A percentile compares a stretch with the other conserved stretches of the same genome.
Evolutionary conservation across 306 rosid species (phyloP).

Genomic region (Cajanus cajan): DNA sequence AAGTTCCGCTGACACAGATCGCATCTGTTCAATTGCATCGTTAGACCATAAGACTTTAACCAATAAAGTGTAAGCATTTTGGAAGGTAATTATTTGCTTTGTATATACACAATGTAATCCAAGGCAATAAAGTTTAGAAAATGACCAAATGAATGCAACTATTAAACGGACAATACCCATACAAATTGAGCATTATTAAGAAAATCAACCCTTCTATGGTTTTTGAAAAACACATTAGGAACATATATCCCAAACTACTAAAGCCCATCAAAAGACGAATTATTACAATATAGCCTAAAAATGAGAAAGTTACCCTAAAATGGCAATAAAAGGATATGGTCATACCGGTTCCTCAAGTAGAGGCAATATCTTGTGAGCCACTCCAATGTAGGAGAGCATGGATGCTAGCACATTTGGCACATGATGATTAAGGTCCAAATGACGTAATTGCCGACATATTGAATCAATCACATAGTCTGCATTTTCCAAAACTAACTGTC

Average conservation of each 20-base stretch:
- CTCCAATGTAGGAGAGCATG: conserved; percentile 86
- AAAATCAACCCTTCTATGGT: conserved; percentile 12
- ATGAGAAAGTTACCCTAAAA: conserved; percentile 18
- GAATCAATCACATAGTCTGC: conserved; percentile 97
- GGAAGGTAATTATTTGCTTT: conserved; percentile 15
- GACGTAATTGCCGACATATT: conserved; percentile 81
- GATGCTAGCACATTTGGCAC: conserved; percentile 89
- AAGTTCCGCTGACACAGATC: conserved; percentile 73
- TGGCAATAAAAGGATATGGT: conserved; percentile 3
- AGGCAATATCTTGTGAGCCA: conserved; percentile 85
- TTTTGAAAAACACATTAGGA: not conserved
- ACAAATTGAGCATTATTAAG: not conserved
- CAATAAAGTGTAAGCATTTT: conserved; percentile 27
- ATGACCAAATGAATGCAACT: not conserved
- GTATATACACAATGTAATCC: not conserved
- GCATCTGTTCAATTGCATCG: conserved; percentile 65
- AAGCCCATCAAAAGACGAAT: conserved; percentile 13
- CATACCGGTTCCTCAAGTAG: conserved; percentile 89
- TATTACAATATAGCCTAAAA: not conserved
- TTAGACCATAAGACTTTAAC: conserved; percentile 30
- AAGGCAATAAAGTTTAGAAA: not conserved
- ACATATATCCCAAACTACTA: not conserved
- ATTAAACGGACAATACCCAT: not conserved
- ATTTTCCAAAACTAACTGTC: conserved; percentile 70
- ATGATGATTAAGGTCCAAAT: conserved; percentile 77